A percentile compares a stretch with the other conserved stretches of the same genome.
Evolutionary conservation across 176 grass and related monocot genomes (phyloP).

Genomic region (Avena atlantica): DNA sequence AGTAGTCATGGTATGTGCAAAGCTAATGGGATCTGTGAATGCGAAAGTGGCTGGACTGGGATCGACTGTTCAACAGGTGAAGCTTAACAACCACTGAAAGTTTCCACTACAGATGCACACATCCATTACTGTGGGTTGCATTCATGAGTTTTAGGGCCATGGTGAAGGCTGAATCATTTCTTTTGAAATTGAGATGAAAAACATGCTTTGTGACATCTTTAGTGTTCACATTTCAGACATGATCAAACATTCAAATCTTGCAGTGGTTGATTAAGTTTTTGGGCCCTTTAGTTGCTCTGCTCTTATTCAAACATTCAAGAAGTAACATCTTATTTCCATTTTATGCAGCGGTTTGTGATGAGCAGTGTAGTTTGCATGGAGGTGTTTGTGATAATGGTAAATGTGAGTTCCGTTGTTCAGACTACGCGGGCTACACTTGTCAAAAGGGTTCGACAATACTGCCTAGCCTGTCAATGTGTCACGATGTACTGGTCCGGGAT

Average conservation of each 20-base stretch:
- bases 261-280: slow-evolving; percentile 13
- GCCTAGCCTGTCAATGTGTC: slow-evolving; percentile 85
- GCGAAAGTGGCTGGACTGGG: slow-evolving; percentile 81
- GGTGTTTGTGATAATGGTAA: slow-evolving; percentile 97
- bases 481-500: slow-evolving; percentile 90
- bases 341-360: slow-evolving; percentile 90
- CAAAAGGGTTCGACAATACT: slow-evolving; percentile 91
- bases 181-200: slow-evolving; percentile 4
- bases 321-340: slow-evolving; percentile 43
- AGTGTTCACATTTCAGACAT: slow-evolving; percentile 1
- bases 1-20: slow-evolving; percentile 71
- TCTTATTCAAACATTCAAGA: slow-evolving; percentile 37
- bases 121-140: background rate
- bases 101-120: background rate
- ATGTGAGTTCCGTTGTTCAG: slow-evolving; percentile 98
- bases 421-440: slow-evolving; percentile 99
- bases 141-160: slow-evolving; percentile 20
- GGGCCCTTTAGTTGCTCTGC: background rate
- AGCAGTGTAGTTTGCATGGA: slow-evolving; percentile 99
- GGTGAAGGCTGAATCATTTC: slow-evolving; percentile 4
- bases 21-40: slow-evolving; percentile 88
- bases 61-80: slow-evolving; percentile 98
- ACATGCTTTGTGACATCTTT: background rate
- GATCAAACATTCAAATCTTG: background rate
- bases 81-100: slow-evolving; percentile 25